phyloP scores from a whole-genome alignment of 352 stramenopile species.

The Pythium pyrilobum region DNA sequence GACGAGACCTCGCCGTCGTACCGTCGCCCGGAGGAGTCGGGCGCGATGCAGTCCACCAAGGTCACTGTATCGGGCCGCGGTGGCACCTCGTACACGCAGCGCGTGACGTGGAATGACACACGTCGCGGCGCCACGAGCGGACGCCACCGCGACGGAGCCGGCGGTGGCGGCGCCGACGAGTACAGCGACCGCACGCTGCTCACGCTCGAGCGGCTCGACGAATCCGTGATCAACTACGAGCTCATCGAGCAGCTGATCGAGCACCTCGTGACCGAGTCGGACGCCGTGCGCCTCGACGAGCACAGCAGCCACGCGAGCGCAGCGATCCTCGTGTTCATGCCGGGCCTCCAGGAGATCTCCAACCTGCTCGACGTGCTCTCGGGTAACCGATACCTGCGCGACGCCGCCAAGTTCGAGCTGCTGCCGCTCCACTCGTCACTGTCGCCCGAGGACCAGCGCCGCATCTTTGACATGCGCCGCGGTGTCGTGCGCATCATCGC shows the following conservation, averaged over 20 bases:
- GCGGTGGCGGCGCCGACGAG: slow-evolving; percentile 35
- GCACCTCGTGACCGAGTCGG: slow-evolving; percentile 59
- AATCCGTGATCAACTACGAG: slow-evolving; percentile 94
- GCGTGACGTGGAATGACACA: slow-evolving; percentile 44
- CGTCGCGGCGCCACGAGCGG: not conserved
- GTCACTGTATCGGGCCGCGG: slow-evolving; percentile 59
- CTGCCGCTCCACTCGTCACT: slow-evolving; percentile 93
- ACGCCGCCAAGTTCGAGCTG: slow-evolving; percentile 55
- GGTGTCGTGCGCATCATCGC: slow-evolving; percentile 91
- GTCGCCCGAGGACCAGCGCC: slow-evolving; percentile 90
- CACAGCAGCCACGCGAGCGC: slow-evolving; percentile 26
- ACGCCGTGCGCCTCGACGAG: slow-evolving; percentile 14
- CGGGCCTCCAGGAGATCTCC: slow-evolving; percentile 93
- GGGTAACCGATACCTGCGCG: slow-evolving; percentile 44
- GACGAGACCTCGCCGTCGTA: slow-evolving; percentile 62
- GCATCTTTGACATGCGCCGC: slow-evolving; percentile 81
- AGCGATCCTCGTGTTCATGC: slow-evolving; percentile 95
- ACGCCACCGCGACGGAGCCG: not conserved
- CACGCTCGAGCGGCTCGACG: slow-evolving; percentile 79
- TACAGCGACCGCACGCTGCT: slow-evolving; percentile 88
- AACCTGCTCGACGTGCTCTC: slow-evolving; percentile 69
- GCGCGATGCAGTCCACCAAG: slow-evolving; percentile 33
- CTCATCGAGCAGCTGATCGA: slow-evolving; percentile 88
- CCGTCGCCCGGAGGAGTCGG: slow-evolving; percentile 15
- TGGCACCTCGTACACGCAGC: slow-evolving; percentile 54